A percentile compares a stretch with the other conserved stretches of the same genome.
These are phyloP conservation scores for Amaranthus hypochondriacus DNA, from an alignment of 148 eudicot species.

Conservation along the genomic window DNA sequence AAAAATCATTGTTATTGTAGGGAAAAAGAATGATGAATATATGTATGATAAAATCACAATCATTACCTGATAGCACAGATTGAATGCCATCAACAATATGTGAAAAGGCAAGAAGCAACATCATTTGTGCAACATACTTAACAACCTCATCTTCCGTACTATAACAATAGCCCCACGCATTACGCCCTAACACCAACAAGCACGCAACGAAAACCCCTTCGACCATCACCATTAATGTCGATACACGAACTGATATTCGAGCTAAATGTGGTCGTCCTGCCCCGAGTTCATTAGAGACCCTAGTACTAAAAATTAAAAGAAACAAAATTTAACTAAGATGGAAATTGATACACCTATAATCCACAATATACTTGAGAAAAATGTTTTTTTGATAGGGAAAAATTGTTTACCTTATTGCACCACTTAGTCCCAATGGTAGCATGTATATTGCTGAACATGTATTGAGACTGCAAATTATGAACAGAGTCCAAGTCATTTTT, in stretches of 20 bases:
- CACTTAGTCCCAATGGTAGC: slow-evolving; percentile 24
- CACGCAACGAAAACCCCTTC: slow-evolving; percentile 37
- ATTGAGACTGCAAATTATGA: slow-evolving; percentile 17
- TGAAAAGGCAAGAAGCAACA: slow-evolving; percentile 37
- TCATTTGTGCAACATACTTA: slow-evolving; percentile 44
- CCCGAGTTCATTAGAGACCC: slow-evolving; percentile 68
- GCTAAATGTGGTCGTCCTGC: slow-evolving; percentile 55
- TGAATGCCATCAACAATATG: slow-evolving; percentile 39
- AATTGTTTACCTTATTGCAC: slow-evolving; percentile 19
- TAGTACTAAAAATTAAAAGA: slow-evolving; percentile 25
- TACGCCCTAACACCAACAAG: slow-evolving; percentile 39
- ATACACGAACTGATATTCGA: slow-evolving; percentile 45
- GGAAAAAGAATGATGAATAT: too few relatives aligned
- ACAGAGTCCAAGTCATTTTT: neutral
- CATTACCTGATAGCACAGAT: slow-evolving; percentile 52
- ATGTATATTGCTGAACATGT: slow-evolving; percentile 17
- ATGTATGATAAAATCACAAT: too few relatives aligned
- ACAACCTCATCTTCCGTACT: slow-evolving; percentile 48
- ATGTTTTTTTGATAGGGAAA: neutral
- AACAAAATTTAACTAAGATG: neutral
- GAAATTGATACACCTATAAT: too few relatives aligned
- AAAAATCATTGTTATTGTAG: too few relatives aligned
- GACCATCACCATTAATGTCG: slow-evolving; percentile 28
- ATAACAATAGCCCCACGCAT: slow-evolving; percentile 57
- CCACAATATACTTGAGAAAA: too few relatives aligned